These are phyloP conservation scores for Elsinoe australis DNA, from an alignment of 2,329 filamentous ascomycete species.

Conservation along the genomic window DNA sequence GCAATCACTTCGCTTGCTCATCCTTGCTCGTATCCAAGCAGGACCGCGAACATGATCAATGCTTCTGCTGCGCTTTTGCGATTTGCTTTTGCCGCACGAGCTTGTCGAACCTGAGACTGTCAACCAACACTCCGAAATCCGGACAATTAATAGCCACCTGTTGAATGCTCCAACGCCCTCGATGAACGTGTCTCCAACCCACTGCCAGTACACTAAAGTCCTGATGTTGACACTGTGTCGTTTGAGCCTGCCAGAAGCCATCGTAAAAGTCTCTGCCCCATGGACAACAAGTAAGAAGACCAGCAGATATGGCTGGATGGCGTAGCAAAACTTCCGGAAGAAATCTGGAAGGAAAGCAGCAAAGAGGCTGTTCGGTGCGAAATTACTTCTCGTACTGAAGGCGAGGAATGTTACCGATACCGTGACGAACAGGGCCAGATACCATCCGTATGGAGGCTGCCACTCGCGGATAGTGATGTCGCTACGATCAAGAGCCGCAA, in stretches of 20 bases:
- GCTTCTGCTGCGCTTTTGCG: constrained; percentile 35
- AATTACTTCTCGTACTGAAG: constrained; percentile 44
- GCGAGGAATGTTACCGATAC: constrained; percentile 50
- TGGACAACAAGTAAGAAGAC: constrained; percentile 58
- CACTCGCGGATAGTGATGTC: constrained; percentile 49
- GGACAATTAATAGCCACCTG: constrained; percentile 27
- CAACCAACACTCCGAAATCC: not conserved
- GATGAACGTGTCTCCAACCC: constrained; percentile 45
- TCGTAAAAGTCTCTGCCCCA: constrained; percentile 49
- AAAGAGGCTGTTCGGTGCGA: constrained; percentile 44
- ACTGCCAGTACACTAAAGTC: constrained; percentile 46
- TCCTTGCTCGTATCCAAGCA: not conserved
- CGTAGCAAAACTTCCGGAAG: constrained; percentile 52
- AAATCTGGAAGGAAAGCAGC: constrained; percentile 41
- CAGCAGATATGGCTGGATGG: constrained; percentile 53
- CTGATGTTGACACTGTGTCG: constrained; percentile 46
- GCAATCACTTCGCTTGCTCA: constrained; percentile 12
- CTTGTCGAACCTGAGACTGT: constrained; percentile 31
- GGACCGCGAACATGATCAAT: constrained; percentile 24
- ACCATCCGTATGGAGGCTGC: constrained; percentile 44
- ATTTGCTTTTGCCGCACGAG: constrained; percentile 36
- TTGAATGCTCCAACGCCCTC: constrained; percentile 46
- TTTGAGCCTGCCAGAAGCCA: constrained; percentile 41
- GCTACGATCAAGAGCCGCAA: constrained; percentile 53
- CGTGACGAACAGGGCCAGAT: constrained; percentile 48